Evolutionary conservation across 2,329 filamentous ascomycete species (phyloP).

Genomic region (Ceratocystis ficicola): DNA sequence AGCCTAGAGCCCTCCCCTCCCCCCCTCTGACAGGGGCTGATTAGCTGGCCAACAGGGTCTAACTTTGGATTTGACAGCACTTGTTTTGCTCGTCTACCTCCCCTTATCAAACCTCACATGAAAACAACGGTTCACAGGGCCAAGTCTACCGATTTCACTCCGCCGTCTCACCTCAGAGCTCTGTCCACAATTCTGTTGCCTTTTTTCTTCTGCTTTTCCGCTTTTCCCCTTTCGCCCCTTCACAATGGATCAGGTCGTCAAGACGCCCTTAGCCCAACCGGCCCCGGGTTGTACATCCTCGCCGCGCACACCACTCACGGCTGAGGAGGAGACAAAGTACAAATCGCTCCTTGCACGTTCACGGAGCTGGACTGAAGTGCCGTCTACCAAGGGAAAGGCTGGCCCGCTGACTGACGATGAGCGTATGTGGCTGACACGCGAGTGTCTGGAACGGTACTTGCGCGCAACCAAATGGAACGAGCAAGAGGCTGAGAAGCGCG

Average conservation of each 20-base stretch:
- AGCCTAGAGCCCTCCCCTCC: not conserved
- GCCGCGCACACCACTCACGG: slow-evolving; percentile 48
- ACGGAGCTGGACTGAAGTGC: slow-evolving; percentile 35
- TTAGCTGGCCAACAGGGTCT: slow-evolving; percentile 1
- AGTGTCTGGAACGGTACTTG: slow-evolving; percentile 86
- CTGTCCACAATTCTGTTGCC: not conserved
- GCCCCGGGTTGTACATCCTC: slow-evolving; percentile 45
- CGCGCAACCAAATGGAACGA: slow-evolving; percentile 86
- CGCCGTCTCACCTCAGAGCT: not conserved
- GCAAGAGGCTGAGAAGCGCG: slow-evolving; percentile 61
- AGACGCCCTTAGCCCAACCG: slow-evolving; percentile 48
- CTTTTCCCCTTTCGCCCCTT: not conserved
- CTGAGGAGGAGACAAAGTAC: slow-evolving; percentile 75
- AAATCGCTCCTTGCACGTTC: slow-evolving; percentile 58
- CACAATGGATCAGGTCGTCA: slow-evolving; percentile 27
- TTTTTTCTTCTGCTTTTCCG: not conserved
- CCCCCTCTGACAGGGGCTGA: not conserved
- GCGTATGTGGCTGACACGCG: slow-evolving; percentile 78
- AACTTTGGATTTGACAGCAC: not conserved
- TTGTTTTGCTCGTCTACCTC: not conserved
- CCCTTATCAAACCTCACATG: not conserved
- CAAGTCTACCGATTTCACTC: not conserved
- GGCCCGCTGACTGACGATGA: slow-evolving; percentile 66
- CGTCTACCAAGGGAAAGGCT: slow-evolving; percentile 44
- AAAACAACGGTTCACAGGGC: no score